Evolutionary conservation across 768 basidiomycete species (phyloP).

Genomic region (Kwoniella shandongensis): DNA sequence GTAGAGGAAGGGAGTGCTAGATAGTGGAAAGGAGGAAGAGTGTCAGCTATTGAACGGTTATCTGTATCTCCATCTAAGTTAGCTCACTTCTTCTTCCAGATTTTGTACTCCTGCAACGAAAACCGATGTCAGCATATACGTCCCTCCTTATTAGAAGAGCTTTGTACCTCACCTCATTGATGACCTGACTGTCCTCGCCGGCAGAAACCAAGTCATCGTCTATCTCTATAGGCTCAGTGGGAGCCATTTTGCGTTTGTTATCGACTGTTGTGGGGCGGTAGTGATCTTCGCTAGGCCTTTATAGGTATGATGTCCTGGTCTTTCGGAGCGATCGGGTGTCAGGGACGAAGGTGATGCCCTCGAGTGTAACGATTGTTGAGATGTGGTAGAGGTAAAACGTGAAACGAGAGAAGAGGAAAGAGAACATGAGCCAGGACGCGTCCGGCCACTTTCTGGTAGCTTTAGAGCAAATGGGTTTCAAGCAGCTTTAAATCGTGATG

Average conservation of each 20-base stretch:
- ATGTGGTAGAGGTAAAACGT: no score
- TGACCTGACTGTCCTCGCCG: constrained; percentile 52
- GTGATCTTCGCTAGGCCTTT: neutral
- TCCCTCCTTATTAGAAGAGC: neutral
- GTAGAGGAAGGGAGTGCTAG: constrained; percentile 92
- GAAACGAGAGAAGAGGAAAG: no score
- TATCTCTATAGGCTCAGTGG: constrained; percentile 67
- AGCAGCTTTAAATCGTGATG: no score
- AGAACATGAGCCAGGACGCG: no score
- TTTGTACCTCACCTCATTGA: constrained; percentile 55
- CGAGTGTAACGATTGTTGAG: neutral
- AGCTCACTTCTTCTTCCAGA: constrained; percentile 55
- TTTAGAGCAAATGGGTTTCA: no score
- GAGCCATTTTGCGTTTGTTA: constrained; percentile 51
- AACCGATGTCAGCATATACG: neutral
- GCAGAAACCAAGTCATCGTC: constrained; percentile 59
- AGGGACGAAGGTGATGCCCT: neutral
- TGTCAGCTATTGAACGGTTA: no score
- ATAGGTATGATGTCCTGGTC: neutral
- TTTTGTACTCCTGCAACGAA: constrained; percentile 53
- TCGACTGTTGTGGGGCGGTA: neutral
- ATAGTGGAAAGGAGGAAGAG: neutral
- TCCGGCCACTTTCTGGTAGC: no score
- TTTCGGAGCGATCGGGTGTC: neutral
- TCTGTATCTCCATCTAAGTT: no score